These are phyloP conservation scores for Talaromyces ruber DNA, from an alignment of 495 filamentous ascomycete genomes.

Conservation along the genomic window DNA sequence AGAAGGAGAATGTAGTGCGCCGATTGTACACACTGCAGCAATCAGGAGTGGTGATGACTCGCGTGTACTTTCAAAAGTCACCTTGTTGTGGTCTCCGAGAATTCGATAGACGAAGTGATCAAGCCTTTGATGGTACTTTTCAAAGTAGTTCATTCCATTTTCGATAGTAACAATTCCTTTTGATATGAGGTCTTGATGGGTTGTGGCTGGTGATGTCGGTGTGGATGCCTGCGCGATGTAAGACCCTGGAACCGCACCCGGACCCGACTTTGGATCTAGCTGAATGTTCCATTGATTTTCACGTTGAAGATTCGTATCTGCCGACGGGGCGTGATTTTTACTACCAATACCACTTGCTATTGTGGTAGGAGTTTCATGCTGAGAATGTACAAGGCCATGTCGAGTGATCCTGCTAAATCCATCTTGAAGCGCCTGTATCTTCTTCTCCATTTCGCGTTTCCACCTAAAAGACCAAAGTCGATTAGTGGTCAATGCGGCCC, in stretches of 20 bases:
- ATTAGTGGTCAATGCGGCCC: neutral
- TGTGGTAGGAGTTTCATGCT: neutral
- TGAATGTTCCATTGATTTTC: neutral
- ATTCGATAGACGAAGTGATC: neutral
- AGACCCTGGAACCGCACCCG: neutral
- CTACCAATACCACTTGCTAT: neutral
- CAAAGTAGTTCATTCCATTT: neutral
- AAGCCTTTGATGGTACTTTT: neutral
- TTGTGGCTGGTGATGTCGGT: neutral
- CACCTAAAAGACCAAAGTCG: neutral
- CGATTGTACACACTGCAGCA: slow-evolving; percentile 7
- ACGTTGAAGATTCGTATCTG: neutral
- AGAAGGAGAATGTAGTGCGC: neutral
- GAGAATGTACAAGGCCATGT: neutral
- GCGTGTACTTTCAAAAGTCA: neutral
- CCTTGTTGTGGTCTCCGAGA: neutral
- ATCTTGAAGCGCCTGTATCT: neutral
- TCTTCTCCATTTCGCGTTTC: neutral
- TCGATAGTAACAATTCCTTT: neutral
- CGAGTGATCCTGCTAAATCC: neutral
- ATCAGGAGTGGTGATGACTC: slow-evolving; percentile 3
- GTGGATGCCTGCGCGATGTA: neutral
- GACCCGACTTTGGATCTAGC: neutral
- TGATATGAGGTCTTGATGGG: neutral
- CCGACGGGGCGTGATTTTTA: neutral